A percentile compares a stretch with the other conserved stretches of the same genome.
phyloP scores from a whole-genome alignment of 2,329 filamentous ascomycete species.

The Fusarium tricinctum region DNA sequence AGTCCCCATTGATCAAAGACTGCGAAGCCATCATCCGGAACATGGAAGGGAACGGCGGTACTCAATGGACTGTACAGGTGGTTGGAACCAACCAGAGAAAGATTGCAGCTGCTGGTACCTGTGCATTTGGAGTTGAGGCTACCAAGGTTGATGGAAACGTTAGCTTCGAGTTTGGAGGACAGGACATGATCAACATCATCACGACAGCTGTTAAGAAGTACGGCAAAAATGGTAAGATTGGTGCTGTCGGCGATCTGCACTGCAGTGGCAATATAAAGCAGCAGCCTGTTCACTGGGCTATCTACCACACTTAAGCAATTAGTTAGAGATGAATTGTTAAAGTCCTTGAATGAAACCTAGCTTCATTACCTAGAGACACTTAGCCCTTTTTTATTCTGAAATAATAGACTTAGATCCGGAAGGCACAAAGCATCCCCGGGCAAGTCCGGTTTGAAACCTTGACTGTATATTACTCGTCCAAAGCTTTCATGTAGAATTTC shows the following conservation, averaged over 20 bases:
- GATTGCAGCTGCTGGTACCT: not conserved
- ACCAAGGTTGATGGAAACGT: not conserved
- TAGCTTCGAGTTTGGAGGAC: not conserved
- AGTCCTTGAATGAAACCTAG: no score
- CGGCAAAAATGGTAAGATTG: not conserved
- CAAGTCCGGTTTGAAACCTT: no score
- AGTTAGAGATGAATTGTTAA: no score
- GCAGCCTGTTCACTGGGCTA: conserved; percentile 1
- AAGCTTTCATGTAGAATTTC: no score
- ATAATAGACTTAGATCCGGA: no score
- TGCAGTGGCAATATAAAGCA: not conserved
- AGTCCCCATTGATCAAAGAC: not conserved
- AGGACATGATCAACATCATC: not conserved
- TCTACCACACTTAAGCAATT: not conserved
- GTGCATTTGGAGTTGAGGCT: conserved; percentile 4
- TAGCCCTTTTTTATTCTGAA: no score
- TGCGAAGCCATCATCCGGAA: not conserved
- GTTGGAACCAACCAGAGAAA: not conserved
- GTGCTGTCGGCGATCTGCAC: not conserved
- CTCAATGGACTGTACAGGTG: not conserved
- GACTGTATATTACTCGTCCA: no score
- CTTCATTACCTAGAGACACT: no score
- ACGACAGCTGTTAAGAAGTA: not conserved
- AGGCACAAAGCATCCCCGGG: no score
- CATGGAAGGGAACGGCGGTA: not conserved